phyloP scores from a whole-genome alignment of 345 rosid genomes.

The Eucalyptus guilfoylei region DNA sequence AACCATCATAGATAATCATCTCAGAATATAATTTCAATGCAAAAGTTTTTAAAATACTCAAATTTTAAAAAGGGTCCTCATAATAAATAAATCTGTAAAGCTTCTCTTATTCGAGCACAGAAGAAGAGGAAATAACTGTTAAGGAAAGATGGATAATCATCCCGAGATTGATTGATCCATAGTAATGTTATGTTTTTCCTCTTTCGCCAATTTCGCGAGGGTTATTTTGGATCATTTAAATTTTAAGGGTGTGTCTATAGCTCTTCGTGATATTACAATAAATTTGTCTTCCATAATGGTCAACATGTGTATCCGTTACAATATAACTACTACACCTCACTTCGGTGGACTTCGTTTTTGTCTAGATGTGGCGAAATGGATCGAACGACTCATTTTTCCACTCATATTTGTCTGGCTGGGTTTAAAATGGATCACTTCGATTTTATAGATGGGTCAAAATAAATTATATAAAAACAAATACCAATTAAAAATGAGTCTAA shows the following conservation, averaged over 20 bases:
- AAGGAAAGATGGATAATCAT: not conserved
- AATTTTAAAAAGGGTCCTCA: not conserved
- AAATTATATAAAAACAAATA: not conserved
- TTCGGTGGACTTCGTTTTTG: not conserved
- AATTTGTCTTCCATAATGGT: not conserved
- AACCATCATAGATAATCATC: not conserved
- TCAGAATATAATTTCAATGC: not conserved
- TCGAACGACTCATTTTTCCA: not conserved
- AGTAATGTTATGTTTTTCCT: not conserved
- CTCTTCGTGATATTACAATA: not conserved
- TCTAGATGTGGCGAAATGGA: not conserved
- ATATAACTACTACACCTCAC: not conserved
- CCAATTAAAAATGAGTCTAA: not conserved
- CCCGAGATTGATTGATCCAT: not conserved
- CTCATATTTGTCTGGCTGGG: not conserved
- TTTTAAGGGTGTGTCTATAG: not conserved
- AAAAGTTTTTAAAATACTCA: not conserved
- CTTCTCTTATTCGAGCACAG: not conserved
- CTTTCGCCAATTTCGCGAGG: fast-evolving
- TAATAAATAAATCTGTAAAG: not conserved
- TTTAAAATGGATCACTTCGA: not conserved
- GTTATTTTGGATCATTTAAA: not conserved
- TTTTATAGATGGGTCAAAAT: not conserved
- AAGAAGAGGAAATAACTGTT: not conserved
- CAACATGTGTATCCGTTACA: not conserved